Base-by-base conservation (phyloP, 768 basidiomycete species). In the Candolleomyces aberdarensis region DNA sequence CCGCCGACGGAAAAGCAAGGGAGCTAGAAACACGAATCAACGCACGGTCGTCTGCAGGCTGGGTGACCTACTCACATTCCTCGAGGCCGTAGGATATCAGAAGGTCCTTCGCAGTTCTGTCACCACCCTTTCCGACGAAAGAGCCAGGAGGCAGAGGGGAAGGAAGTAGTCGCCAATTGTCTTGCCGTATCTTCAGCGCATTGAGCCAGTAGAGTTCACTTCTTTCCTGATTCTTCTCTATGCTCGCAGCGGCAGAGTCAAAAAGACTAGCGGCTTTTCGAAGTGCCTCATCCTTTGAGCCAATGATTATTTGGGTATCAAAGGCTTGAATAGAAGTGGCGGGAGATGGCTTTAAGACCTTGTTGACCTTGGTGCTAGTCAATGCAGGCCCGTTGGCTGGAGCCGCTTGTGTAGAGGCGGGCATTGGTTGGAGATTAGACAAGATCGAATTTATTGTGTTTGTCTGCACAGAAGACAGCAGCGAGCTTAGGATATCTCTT, bases 141-240 rank as follows among this genome's bases (percentile, higher is more conserved):
- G 87, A 82, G 43, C 90, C 91, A 44, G 76, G 74, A 14, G 89
- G 91, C 43, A 92, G 79, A 22, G 92, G 91, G 9, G 91, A 89
- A 36, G 91, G 89, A 47, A 88, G 83, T 39, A 94, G 74, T 14
- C 88, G 82, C 92, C 92, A 94, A 65, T 94, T 94, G 8, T 80
- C 85, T 66, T 83, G 75, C 63, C 92, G 78, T 49, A 91, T 86
- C 69, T 84, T 88, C 50, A 94, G 77, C 3, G 92, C 92, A 69
- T 93, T 85, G 7, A 86, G 78, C 92, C 92, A 94, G 65, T 93
- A 93, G 61, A 78, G 84, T 68, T 92, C 90, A 46, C 86, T 83
- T 53, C 81, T 77, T 9, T 82, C 65, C 44, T 86, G 78, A 20
- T 83, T 78, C 53, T 83, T 76, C 67, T 92, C 89, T 75, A 92